A percentile compares a stretch with the other conserved stretches of the same genome.
phyloP scores from a whole-genome alignment of 2,329 filamentous ascomycete genomes.

The Cordyceps militaris region DNA sequence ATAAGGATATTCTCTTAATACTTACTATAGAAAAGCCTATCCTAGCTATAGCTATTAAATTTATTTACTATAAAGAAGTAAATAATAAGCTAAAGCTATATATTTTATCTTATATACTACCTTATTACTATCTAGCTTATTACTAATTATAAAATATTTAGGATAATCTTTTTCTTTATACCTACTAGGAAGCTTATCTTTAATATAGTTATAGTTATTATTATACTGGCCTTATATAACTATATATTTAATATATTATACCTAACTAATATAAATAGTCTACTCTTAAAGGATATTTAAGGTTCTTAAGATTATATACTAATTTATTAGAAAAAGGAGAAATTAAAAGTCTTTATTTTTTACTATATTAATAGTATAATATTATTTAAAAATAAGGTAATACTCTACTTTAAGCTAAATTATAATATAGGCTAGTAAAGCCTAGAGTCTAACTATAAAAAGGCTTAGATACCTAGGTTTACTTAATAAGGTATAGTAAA shows the following conservation, averaged over 20 bases:
- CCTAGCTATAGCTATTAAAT: constrained; percentile 24
- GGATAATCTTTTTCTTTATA: constrained; percentile 24
- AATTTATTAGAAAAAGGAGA: constrained; percentile 22
- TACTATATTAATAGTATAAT: constrained; percentile 11
- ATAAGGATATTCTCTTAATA: constrained; percentile 26
- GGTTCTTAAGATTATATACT: constrained; percentile 16
- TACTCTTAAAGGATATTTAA: constrained; percentile 17
- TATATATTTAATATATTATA: constrained; percentile 20
- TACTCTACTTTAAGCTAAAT: constrained; percentile 22
- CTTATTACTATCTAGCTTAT: background rate
- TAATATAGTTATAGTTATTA: constrained; percentile 19
- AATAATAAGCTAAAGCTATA: constrained; percentile 25
- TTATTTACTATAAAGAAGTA: constrained; percentile 24
- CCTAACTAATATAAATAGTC: constrained; percentile 16
- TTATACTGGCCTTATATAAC: constrained; percentile 21
- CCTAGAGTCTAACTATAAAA: constrained; percentile 18
- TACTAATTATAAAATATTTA: constrained; percentile 15
- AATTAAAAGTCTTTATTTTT: constrained; percentile 23
- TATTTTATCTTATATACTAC: constrained; percentile 5
- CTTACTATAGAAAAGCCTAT: constrained; percentile 19
- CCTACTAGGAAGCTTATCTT: constrained; percentile 22
- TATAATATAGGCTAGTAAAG: constrained; percentile 23
- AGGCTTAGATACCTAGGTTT: constrained; percentile 15
- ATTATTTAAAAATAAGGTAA: constrained; percentile 16
- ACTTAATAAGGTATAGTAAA: constrained; percentile 20